Percentiles rank a stretch among this genome's conserved stretches.
These are phyloP conservation scores for Fusarium tanahbumbuense DNA, from an alignment of 2,329 filamentous ascomycete species.

Conservation along the genomic window DNA sequence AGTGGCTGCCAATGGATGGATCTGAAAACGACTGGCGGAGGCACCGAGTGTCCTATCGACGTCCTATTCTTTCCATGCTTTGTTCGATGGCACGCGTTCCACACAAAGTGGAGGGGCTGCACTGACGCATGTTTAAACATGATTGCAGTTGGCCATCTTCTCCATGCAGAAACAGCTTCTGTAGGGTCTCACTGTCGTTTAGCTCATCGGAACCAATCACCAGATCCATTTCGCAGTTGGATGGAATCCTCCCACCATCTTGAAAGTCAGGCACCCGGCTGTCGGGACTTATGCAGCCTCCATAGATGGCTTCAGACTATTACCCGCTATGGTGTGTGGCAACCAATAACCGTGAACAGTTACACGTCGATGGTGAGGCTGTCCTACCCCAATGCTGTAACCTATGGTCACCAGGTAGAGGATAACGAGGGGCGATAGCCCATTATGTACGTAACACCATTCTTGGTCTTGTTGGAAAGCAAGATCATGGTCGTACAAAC, in stretches of 20 bases:
- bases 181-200: slow-evolving; percentile 36
- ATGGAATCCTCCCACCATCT: slow-evolving; percentile 39
- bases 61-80: slow-evolving; percentile 39
- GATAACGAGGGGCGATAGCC: slow-evolving; percentile 18
- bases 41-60: slow-evolving; percentile 28
- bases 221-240: slow-evolving; percentile 8
- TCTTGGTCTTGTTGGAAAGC: slow-evolving; percentile 11
- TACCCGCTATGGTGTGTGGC: slow-evolving; percentile 7
- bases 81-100: slow-evolving; percentile 42
- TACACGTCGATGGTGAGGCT: slow-evolving; percentile 28
- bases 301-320: slow-evolving; percentile 22
- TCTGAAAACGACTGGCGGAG: slow-evolving; percentile 32
- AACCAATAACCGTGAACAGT: slow-evolving; percentile 24
- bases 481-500: slow-evolving; percentile 28
- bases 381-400: slow-evolving; percentile 22
- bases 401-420: slow-evolving; percentile 16
- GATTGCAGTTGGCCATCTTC: slow-evolving; percentile 36
- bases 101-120: slow-evolving; percentile 45
- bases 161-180: slow-evolving; percentile 38
- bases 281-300: slow-evolving; percentile 33
- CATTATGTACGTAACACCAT: slow-evolving; percentile 28
- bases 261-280: slow-evolving; percentile 30
- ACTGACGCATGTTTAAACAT: slow-evolving; percentile 42
- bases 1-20: slow-evolving; percentile 14
- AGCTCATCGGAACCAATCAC: slow-evolving; percentile 36